Conservation (phyloP, 345 rosid species). For the Angophora floribunda region DNA sequence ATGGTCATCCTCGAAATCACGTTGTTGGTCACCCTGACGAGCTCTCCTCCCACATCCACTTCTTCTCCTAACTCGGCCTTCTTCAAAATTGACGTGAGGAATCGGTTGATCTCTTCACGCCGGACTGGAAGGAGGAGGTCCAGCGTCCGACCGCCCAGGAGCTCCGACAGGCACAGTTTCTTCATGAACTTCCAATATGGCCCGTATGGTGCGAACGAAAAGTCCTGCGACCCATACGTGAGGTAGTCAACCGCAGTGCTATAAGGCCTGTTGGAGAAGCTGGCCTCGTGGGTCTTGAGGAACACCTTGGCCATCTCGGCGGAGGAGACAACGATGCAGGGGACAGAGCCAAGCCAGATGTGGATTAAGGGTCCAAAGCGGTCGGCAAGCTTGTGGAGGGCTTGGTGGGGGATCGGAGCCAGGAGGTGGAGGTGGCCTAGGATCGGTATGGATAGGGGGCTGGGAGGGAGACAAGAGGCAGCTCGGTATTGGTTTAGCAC, state of each 20-base stretch:
- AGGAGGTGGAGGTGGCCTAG: slow-evolving; percentile 64
- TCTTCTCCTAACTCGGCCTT: slow-evolving; percentile 19
- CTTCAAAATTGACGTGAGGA: slow-evolving; percentile 12
- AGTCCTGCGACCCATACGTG: slow-evolving; percentile 43
- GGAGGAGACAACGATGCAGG: slow-evolving; percentile 49
- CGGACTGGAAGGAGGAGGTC: slow-evolving; percentile 25
- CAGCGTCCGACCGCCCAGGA: slow-evolving; percentile 28
- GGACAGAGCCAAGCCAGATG: slow-evolving; percentile 38
- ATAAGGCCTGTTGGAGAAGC: slow-evolving; percentile 29
- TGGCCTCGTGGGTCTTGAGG: slow-evolving; percentile 56
- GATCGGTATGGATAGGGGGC: slow-evolving; percentile 42
- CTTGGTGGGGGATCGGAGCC: slow-evolving; percentile 49
- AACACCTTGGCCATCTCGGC: slow-evolving; percentile 48
- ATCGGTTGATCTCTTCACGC: slow-evolving; percentile 18
- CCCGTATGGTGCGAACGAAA: slow-evolving; percentile 44
- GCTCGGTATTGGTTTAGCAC: slow-evolving; percentile 4
- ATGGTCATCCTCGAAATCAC: slow-evolving; percentile 33
- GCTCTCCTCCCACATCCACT: slow-evolving; percentile 32
- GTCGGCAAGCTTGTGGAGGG: slow-evolving; percentile 44
- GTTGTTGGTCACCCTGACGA: slow-evolving; percentile 22
- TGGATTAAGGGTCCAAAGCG: slow-evolving; percentile 48
- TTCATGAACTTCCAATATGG: slow-evolving; percentile 64
- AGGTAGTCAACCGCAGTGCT: slow-evolving; percentile 28
- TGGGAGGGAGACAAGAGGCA: slow-evolving; percentile 23
- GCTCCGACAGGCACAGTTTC: slow-evolving; percentile 40